Conservation (phyloP, 2,329 filamentous ascomycete species). For the Stagonosporopsis vannaccii region DNA sequence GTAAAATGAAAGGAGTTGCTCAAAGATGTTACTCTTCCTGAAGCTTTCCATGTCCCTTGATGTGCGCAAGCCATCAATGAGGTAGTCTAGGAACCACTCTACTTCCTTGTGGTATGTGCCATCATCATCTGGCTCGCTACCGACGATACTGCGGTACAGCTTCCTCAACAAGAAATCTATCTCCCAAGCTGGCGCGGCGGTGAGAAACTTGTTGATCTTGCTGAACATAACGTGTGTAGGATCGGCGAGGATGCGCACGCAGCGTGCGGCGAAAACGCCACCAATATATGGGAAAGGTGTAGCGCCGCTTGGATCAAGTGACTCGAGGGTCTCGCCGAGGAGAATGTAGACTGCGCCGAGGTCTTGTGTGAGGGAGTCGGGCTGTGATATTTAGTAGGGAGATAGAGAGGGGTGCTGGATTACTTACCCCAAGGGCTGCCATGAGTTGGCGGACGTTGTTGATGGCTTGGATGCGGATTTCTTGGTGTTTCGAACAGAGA, state of each 20-base stretch:
- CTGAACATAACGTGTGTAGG: slow-evolving; percentile 84
- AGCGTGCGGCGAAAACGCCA: slow-evolving; percentile 75
- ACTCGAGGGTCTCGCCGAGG: slow-evolving; percentile 81
- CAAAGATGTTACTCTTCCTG: slow-evolving; percentile 71
- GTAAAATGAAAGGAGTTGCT: slow-evolving; percentile 75
- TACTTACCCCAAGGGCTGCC: slow-evolving; percentile 56
- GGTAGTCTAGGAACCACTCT: slow-evolving; percentile 75
- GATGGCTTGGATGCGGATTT: slow-evolving; percentile 80
- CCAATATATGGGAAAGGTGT: slow-evolving; percentile 73
- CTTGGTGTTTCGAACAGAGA: slow-evolving; percentile 75
- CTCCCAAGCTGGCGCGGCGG: slow-evolving; percentile 78
- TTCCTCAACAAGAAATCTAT: slow-evolving; percentile 62
- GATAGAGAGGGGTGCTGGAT: neutral
- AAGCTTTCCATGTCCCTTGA: slow-evolving; percentile 67
- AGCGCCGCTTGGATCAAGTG: slow-evolving; percentile 51
- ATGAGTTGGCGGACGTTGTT: slow-evolving; percentile 71
- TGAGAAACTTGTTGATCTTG: slow-evolving; percentile 86
- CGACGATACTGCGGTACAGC: slow-evolving; percentile 73
- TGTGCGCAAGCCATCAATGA: slow-evolving; percentile 71
- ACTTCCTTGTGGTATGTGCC: slow-evolving; percentile 73
- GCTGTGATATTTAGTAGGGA: slow-evolving; percentile 7
- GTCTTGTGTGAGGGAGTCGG: slow-evolving; percentile 62
- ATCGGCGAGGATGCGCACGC: slow-evolving; percentile 73
- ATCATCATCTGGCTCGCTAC: slow-evolving; percentile 78
- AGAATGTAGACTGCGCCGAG: slow-evolving; percentile 81